These are phyloP conservation scores for Cenchrus americanus DNA, from an alignment of 176 grass and related monocot species.

Conservation along the genomic window DNA sequence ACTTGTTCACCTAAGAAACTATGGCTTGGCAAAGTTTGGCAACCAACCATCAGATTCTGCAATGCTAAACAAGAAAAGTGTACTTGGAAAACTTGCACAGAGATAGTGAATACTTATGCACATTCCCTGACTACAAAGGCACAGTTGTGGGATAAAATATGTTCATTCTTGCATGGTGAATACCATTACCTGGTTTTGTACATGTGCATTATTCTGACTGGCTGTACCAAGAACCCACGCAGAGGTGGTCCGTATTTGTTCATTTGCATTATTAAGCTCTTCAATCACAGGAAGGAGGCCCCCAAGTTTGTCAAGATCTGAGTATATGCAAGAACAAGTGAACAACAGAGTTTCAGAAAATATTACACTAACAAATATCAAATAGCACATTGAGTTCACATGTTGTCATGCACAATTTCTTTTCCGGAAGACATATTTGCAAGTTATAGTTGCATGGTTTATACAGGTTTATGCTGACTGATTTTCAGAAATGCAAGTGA, in stretches of 20 bases:
- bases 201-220: conserved; percentile 79
- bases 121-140: background rate
- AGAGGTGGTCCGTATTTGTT: conserved; percentile 66
- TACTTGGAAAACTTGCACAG: background rate
- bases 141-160: conserved; percentile 1
- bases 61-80: background rate
- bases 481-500: background rate
- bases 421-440: background rate
- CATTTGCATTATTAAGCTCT: conserved; percentile 69
- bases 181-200: conserved; percentile 81
- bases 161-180: background rate
- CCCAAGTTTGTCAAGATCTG: conserved; percentile 92
- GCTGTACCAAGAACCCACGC: conserved; percentile 91
- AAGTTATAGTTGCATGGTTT: conserved; percentile 22
- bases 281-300: conserved; percentile 72
- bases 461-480: background rate
- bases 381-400: conserved; percentile 5
- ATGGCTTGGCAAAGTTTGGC: background rate
- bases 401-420: background rate
- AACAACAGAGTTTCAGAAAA: conserved; percentile 30
- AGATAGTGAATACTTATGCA: conserved; percentile 6
- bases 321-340: conserved; percentile 28
- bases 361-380: background rate
- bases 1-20: too few relatives aligned
- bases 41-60: background rate